Evolutionary conservation across 116 monocot genomes (phyloP), one percentile per base, ranked within the genome.

Genomic region (Posidonia oceanica): DNA sequence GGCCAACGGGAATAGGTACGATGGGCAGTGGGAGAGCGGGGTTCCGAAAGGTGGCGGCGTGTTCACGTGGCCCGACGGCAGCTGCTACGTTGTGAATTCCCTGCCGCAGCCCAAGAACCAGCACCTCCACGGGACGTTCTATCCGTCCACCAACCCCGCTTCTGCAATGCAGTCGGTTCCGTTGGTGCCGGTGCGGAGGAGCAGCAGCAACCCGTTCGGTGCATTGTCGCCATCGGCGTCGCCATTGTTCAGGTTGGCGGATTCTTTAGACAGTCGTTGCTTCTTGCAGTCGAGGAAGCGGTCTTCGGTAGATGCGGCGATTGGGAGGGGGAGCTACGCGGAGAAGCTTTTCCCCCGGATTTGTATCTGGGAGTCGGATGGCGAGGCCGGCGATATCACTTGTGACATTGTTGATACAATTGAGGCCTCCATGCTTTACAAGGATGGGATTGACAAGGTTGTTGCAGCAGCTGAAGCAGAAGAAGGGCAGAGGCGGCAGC

Each of bases 281-380:
- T 40, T 29, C 16, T 7, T 73, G 20, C 17, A 67, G 18, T 72
- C 80, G 44, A 76, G 78, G 71, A 86, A 84, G 69, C 53, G 82
- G 39, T 84, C 77, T 2, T 82, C 87, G 15, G 74, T 83, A 7
- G 87, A 85, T 14, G 82, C 56, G 14, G 66, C 65, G 3, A 44
- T 48, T 3, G 85, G 69, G 29, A 73, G 74, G 36, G 80, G 77
- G 7, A 63, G 76, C 39, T 36, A 52, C 37, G 69, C 70, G 0
- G 84, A 91, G 63, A 87, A 83, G 76, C 74, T 54, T 54, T 83
- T 88, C 54, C 93, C 93, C 2, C 58, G 93, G 77, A 93, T 93
- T 76, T 93, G 93, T 68, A 93, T 93, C 67, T 93, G 93, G 93
- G 93, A 93, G 63, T 86, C 88, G 0, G 93, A 93, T 39, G 89